Evolutionary conservation across 306 rosid genomes (phyloP).

Genomic region (Ochetophila trinervis): DNA sequence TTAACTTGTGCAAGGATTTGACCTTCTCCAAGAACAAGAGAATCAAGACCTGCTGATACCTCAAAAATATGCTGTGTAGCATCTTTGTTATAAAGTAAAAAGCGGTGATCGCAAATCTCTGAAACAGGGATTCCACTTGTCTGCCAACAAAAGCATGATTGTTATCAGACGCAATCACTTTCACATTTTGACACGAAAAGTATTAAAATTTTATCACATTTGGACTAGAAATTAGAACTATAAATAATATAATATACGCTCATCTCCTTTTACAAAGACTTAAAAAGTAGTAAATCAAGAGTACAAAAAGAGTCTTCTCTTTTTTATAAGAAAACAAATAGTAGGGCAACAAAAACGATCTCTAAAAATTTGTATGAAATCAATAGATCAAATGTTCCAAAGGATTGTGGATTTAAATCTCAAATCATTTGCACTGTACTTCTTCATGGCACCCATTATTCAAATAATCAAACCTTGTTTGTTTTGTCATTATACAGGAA

Average conservation of each 20-base stretch:
- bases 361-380: too few species aligned
- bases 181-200: background rate
- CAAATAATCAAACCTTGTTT: background rate
- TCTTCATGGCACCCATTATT: background rate
- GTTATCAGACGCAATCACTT: background rate
- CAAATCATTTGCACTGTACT: background rate
- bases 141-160: slow-evolving; percentile 40
- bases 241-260: background rate
- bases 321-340: background rate
- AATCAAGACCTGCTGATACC: slow-evolving; percentile 96
- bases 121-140: slow-evolving; percentile 89
- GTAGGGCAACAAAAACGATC: too few species aligned
- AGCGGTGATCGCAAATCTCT: slow-evolving; percentile 77
- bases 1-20: slow-evolving; percentile 99
- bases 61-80: slow-evolving; percentile 90
- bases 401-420: too few species aligned
- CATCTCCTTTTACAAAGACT: background rate
- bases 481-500: background rate
- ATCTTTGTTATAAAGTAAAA: slow-evolving; percentile 81
- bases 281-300: background rate
- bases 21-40: slow-evolving; percentile 99
- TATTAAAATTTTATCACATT: background rate
- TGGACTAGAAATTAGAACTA: background rate
- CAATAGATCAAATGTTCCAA: too few species aligned
- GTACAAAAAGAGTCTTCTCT: too few species aligned